phyloP scores from a whole-genome alignment of 805 yeast genomes.

The Myxozyma neotropica region DNA sequence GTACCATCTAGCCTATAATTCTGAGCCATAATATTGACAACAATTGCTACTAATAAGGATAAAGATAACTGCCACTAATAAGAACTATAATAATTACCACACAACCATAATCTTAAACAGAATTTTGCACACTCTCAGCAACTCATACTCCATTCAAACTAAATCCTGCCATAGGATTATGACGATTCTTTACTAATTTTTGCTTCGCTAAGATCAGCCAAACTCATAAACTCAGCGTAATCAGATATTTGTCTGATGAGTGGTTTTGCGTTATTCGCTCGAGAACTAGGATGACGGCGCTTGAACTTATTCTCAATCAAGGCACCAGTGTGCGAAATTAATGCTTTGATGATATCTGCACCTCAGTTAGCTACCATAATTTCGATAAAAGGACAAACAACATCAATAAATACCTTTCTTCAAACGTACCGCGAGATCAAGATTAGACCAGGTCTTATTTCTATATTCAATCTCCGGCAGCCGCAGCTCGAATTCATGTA shows the following conservation, averaged over 20 bases:
- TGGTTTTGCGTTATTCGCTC: constrained; percentile 1
- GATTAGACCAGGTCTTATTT: constrained; percentile 70
- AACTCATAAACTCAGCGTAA: constrained; percentile 42
- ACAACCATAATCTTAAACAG: not conserved
- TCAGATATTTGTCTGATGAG: constrained; percentile 42
- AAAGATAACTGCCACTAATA: not conserved
- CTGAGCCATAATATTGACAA: no score
- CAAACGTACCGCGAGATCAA: constrained; percentile 64
- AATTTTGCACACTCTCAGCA: no score
- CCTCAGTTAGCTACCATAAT: not conserved
- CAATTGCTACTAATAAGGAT: no score
- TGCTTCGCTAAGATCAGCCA: constrained; percentile 28
- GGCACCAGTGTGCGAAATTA: constrained; percentile 62
- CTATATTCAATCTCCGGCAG: constrained; percentile 63
- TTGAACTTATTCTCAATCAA: constrained; percentile 75
- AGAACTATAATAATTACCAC: not conserved
- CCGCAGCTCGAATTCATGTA: constrained; percentile 67
- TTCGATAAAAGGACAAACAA: not conserved
- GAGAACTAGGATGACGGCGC: constrained; percentile 27
- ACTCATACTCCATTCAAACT: not conserved
- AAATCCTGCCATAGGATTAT: not conserved
- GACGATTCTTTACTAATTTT: not conserved
- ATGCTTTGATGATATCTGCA: constrained; percentile 43
- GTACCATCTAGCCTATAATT: no score
- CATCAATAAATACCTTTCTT: constrained; percentile 51